A percentile compares a stretch with the other conserved stretches of the same genome.
phyloP scores from a whole-genome alignment of 2,329 filamentous ascomycete genomes.

The Calonectria pauciramosa region DNA sequence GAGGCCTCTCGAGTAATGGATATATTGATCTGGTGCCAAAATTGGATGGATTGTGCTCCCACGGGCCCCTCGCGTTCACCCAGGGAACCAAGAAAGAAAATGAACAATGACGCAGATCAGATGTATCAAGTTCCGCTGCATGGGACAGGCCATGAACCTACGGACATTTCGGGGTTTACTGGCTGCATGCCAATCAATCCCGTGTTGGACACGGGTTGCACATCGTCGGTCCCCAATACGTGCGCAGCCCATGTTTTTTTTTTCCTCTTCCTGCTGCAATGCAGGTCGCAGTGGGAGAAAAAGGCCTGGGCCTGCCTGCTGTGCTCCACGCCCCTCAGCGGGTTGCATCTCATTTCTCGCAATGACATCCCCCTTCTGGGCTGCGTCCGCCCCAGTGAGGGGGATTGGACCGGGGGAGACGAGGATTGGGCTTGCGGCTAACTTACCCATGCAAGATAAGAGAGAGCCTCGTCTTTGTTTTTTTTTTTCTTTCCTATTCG shows the following conservation, averaged over 20 bases:
- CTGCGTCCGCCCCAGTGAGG: constrained; percentile 8
- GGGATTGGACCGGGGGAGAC: constrained; percentile 4
- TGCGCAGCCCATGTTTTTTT: neutral
- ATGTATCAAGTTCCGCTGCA: constrained; percentile 9
- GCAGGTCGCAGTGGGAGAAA: neutral
- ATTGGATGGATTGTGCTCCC: constrained; percentile 3
- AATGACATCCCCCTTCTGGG: neutral
- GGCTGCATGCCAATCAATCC: neutral
- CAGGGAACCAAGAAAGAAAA: neutral
- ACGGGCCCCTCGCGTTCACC: neutral
- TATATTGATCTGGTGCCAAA: constrained; percentile 8
- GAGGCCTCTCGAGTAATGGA: constrained; percentile 9
- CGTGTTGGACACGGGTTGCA: neutral
- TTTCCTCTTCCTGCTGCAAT: neutral
- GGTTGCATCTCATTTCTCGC: constrained; percentile 10
- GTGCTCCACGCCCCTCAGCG: neutral
- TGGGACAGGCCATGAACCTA: neutral
- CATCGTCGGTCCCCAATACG: neutral
- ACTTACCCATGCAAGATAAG: constrained; percentile 1
- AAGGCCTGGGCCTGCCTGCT: neutral
- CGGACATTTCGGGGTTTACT: neutral
- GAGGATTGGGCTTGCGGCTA: neutral
- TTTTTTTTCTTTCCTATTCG: neutral
- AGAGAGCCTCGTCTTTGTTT: neutral
- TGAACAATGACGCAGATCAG: constrained; percentile 5